Conservation (phyloP, 768 basidiomycete species). For the Phylloporus arenicola region DNA sequence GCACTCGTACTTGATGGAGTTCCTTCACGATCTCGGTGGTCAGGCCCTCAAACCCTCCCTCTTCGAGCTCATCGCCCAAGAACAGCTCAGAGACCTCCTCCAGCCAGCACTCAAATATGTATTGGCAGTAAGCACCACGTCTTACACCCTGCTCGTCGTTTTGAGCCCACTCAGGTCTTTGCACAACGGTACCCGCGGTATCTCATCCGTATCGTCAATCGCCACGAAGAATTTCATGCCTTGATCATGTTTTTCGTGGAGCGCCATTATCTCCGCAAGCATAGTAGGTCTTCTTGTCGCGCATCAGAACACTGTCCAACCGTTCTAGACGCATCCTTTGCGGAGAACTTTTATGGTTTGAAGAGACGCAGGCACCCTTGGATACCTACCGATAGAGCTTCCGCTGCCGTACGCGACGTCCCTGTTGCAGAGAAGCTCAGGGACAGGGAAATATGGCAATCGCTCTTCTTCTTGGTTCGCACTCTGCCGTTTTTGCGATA, state of each 20-base stretch:
- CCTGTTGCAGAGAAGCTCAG: slow-evolving; percentile 63
- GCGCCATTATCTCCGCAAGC: slow-evolving; percentile 79
- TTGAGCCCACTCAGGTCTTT: slow-evolving; percentile 60
- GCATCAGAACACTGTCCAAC: neutral
- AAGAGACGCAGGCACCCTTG: slow-evolving; percentile 71
- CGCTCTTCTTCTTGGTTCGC: slow-evolving; percentile 75
- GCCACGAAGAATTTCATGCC: slow-evolving; percentile 96
- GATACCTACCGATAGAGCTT: slow-evolving; percentile 63
- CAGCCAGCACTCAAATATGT: slow-evolving; percentile 96
- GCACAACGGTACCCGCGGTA: slow-evolving; percentile 94
- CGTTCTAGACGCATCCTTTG: slow-evolving; percentile 77
- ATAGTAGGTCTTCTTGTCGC: slow-evolving; percentile 49
- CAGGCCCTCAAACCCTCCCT: slow-evolving; percentile 75
- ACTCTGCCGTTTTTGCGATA: neutral
- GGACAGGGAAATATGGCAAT: slow-evolving; percentile 63
- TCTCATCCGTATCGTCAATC: slow-evolving; percentile 83
- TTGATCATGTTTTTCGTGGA: slow-evolving; percentile 85
- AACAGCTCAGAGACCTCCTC: slow-evolving; percentile 85
- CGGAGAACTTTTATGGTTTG: slow-evolving; percentile 94
- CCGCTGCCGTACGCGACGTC: slow-evolving; percentile 61
- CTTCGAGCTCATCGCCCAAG: slow-evolving; percentile 91
- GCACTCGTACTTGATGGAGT: slow-evolving; percentile 52
- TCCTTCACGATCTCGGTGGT: slow-evolving; percentile 70
- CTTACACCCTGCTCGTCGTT: neutral
- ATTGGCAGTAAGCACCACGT: slow-evolving; percentile 58